Evolutionary conservation across 495 filamentous ascomycete species (phyloP).

Genomic region (Xylaria sp.): DNA sequence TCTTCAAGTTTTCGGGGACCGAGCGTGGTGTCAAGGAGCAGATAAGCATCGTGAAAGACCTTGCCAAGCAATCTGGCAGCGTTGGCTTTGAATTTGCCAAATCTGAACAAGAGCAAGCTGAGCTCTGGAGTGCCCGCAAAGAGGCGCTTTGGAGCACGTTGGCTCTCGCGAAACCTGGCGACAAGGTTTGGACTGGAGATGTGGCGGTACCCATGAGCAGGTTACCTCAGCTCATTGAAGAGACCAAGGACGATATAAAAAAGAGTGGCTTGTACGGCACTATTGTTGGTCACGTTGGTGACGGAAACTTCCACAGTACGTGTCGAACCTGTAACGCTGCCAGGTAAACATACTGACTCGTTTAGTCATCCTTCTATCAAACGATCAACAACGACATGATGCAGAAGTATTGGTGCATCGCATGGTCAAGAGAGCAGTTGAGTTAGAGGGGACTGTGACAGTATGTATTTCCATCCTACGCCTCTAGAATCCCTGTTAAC

Average conservation of each 20-base stretch:
- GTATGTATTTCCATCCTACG: conserved; percentile 35
- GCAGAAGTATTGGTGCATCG: conserved; percentile 77
- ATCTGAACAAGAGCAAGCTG: conserved; percentile 69
- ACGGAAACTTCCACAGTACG: conserved; percentile 83
- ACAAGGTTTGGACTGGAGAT: conserved; percentile 84
- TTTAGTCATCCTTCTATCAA: conserved; percentile 74
- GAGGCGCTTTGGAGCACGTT: conserved; percentile 81
- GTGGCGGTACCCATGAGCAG: conserved; percentile 80
- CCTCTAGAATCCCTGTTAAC: not conserved
- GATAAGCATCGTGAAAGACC: conserved; percentile 70
- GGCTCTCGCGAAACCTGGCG: conserved; percentile 61
- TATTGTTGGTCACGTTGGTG: conserved; percentile 84
- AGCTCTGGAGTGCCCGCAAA: conserved; percentile 89
- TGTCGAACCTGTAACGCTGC: conserved; percentile 8
- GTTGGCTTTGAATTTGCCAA: conserved; percentile 81
- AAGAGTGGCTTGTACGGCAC: conserved; percentile 70
- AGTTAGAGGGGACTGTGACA: conserved; percentile 84
- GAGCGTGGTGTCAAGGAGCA: conserved; percentile 80
- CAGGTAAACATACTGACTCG: conserved; percentile 28
- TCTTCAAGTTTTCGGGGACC: conserved; percentile 94
- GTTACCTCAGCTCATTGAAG: conserved; percentile 77
- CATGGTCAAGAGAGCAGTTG: conserved; percentile 84
- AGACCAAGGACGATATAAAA: conserved; percentile 75
- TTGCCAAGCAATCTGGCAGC: conserved; percentile 68
- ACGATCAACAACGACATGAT: conserved; percentile 65